Conservation (phyloP, 306 rosid genomes). For the Trichosanthes cucumerina region DNA sequence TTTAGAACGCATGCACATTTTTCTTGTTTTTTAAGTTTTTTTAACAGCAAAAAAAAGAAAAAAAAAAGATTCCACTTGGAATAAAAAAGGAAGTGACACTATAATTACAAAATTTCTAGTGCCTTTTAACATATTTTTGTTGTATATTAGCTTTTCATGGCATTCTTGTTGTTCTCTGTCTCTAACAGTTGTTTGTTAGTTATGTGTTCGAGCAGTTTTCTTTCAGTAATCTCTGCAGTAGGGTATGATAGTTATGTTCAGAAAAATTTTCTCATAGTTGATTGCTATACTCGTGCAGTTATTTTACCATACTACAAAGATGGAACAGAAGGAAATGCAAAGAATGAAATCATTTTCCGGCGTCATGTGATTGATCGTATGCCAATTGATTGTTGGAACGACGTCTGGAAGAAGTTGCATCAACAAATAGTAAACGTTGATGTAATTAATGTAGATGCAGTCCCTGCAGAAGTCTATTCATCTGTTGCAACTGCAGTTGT, state of each 20-base stretch:
- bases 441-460: conserved; percentile 62
- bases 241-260: not conserved
- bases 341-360: conserved; percentile 64
- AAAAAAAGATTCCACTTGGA: not conserved
- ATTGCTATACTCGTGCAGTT: conserved; percentile 37
- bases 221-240: not conserved
- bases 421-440: conserved; percentile 88
- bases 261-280: not conserved
- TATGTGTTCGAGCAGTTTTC: not conserved
- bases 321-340: conserved; percentile 33
- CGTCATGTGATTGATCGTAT: conserved; percentile 74
- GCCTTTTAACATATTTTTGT: not conserved
- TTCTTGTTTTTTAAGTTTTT: not conserved
- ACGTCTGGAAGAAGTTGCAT: conserved; percentile 88
- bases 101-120: not conserved
- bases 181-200: not conserved
- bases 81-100: too few species aligned
- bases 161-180: not conserved
- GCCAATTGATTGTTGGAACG: conserved; percentile 98
- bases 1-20: not conserved
- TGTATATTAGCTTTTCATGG: not conserved
- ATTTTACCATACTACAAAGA: conserved; percentile 81
- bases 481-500: conserved; percentile 80
- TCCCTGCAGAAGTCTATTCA: conserved; percentile 78
- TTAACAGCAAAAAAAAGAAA: not conserved